A percentile compares a stretch with the other conserved stretches of the same genome.
These are phyloP conservation scores for Aspergillus neoniger DNA, from an alignment of 2,329 filamentous ascomycete species.

Conservation along the genomic window DNA sequence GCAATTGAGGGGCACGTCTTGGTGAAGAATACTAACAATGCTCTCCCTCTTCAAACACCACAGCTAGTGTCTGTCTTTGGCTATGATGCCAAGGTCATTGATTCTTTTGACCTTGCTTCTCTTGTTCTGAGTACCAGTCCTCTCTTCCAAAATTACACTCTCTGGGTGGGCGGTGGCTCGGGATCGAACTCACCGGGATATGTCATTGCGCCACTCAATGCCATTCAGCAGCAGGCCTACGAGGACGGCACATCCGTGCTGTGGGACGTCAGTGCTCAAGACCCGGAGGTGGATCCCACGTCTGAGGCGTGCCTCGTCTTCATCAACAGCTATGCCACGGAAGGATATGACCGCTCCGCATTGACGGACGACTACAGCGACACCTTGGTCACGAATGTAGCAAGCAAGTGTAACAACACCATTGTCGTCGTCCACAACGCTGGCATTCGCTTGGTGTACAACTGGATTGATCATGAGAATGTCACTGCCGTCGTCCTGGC, in stretches of 20 bases:
- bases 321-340: conserved; percentile 55
- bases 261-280: conserved; percentile 22
- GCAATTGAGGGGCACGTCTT: conserved; percentile 61
- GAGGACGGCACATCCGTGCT: conserved; percentile 53
- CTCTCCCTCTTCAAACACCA: conserved; percentile 49
- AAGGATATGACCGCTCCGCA: conserved; percentile 40
- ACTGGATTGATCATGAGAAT: conserved; percentile 64
- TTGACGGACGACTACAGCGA: conserved; percentile 52
- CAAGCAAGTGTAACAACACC: conserved; percentile 61
- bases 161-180: conserved; percentile 51
- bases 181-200: conserved; percentile 52
- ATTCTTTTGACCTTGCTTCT: conserved; percentile 4
- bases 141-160: conserved; percentile 45
- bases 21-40: conserved; percentile 53
- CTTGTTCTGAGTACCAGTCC: background rate
- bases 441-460: conserved; percentile 57
- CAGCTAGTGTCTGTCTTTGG: conserved; percentile 29
- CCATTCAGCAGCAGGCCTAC: conserved; percentile 53
- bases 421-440: conserved; percentile 68
- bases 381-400: conserved; percentile 58
- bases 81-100: conserved; percentile 25
- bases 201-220: conserved; percentile 57
- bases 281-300: conserved; percentile 21
- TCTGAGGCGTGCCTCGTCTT: conserved; percentile 54
- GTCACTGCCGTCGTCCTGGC: conserved; percentile 66